Evolutionary conservation across 2,329 filamentous ascomycete species (phyloP), one percentile per base, ranked within the genome.

Genomic region (Aspergillus udagawae): DNA sequence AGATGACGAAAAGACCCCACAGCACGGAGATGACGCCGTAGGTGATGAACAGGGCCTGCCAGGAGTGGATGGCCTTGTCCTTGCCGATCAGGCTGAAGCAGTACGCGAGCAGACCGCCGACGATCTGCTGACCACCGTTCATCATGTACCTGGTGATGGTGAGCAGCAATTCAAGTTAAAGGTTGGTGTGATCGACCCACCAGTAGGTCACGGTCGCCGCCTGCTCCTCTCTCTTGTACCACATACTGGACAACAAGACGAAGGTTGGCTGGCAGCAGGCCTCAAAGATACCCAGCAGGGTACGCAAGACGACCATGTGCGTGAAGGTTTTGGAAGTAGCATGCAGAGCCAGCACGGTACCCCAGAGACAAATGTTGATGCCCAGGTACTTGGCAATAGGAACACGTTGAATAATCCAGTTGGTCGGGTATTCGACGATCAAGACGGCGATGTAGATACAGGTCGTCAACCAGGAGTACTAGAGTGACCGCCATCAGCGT

Each of bases 371-470:
- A 63, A 90, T 87, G 64, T 82, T 86, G 64, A 83, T 77, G 44
- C 81, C 80, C 4, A 89, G 80, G 58, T 87, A 88, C 67, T 89
- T 89, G 54, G 84, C 86, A 49, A 89, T 82, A 5, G 86, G 87
- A 0, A 88, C 82, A 28, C 85, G 81, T 49, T 85, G 79, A 55
- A 88, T 81, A 56, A 82, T 79, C 75, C 79, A 85, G 71, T 87
- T 89, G 70, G 87, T 87, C 0, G 88, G 88, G 66, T 89, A 90
- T 70, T 91, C 88, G 62, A 89, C 87, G 49, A 86, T 73, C 9
- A 91, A 76, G 21, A 90, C 85, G 52, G 83, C 86, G 59, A 90
- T 85, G 75, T 90, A 91, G 62, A 91, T 88, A 78, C 85, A 89
- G 12, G 86, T 89, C 0, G 85, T 88, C 52, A 91, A 77, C 88